Evolutionary conservation across 371 early-diverging fungal genomes (phyloP), one percentile per base, ranked within the genome.

Genomic region (Actinomucor elegans): DNA sequence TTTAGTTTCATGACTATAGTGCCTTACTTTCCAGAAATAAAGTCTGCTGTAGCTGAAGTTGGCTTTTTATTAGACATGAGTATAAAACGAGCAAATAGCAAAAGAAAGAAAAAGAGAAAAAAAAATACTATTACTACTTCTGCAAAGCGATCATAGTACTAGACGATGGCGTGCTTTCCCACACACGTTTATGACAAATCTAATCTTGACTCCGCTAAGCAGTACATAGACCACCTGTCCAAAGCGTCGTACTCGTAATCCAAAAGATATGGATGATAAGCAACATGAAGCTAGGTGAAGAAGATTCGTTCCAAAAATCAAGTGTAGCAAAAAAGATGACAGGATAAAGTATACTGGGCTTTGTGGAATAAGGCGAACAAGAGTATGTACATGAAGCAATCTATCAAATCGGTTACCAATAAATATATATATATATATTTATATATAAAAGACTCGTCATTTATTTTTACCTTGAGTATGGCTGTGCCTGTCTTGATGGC

Each of bases 21-120:
- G n/a, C n/a, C 70, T 64, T 67, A 77, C 78, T 71, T 77, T 64
- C 78, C 78, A 26, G 78, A 63, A 36, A 77, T 52, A 55, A 77
- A 77, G 28, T 77, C 77, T 8, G 73, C 76, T 20, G 49, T 54
- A 32, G 76, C 59, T 42, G 70, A 72, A 10, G 57, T 35, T 33
- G 46, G 34, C 23, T 60, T 33, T 10, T 52, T 56, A 24, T 36
- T 64, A 14, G 59, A 35, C 54, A 57, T 57, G 21, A n/a, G 31
- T 17, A 26, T 20, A 5, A 20, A 37, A 2, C 23, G 20, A 27
- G 18, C 15, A 33, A n/a, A 35, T 14, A n/a, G 27, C 12, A 17
- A 34, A 34, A 26, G 23, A 21, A 35, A 48, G 29, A 31, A 14
- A 38, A 34, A 47, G 24, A 27, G 9, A 15, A 20, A 14, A 37